Base-by-base conservation (phyloP, 768 basidiomycete species). In the Leccinellum rugosiceps region DNA sequence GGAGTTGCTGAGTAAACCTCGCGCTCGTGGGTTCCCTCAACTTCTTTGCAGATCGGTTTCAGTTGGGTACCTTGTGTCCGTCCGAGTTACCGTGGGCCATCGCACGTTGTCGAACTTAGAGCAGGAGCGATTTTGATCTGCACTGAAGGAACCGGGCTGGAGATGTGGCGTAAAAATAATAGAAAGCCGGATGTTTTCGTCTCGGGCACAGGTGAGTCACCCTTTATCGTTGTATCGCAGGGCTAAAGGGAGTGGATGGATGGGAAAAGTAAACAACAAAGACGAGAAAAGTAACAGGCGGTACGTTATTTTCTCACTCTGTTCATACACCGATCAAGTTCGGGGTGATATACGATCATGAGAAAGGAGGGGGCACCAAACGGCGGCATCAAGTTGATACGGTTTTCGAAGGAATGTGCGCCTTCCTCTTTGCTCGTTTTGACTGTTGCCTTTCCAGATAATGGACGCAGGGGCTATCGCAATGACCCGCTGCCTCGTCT, bases 31-130 rank as follows among this genome's bases (percentile, higher is more conserved):
- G 26, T 26, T 26, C 26, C 6, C 6, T 26, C 26, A 26, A 94
- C 0, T 90, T 88, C 74, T 99, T 98, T 65, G 93, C 94, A 3
- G 94, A 99, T 69, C 96, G 98, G 73, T 98, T 99, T 58, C 95
- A 98, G 73, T 83, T 83, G 50, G 23, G 60, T 43, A 21, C 13
- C 17, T 26, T 26, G 6, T 26, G 26, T 26, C 26, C n/a, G 26
- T 6, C 26, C 3, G 26, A 26, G 28, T 1, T 30, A 8, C 28
- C 8, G 28, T 8, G 7, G 8, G 8, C 28, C 26, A 26, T 26
- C 26, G 26, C 26, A 26, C 26, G 26, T 26, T 6, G 26, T 26
- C 26, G 46, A 13, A 31, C 31, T 31, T 10, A 63, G 88, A 98
- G 95, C 70, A 82, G 78, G 64, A 92, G 90, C 66, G 98, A 99